phyloP scores from a whole-genome alignment of 1,284 basidiomycete genomes.

The Meripilus lineatus region DNA sequence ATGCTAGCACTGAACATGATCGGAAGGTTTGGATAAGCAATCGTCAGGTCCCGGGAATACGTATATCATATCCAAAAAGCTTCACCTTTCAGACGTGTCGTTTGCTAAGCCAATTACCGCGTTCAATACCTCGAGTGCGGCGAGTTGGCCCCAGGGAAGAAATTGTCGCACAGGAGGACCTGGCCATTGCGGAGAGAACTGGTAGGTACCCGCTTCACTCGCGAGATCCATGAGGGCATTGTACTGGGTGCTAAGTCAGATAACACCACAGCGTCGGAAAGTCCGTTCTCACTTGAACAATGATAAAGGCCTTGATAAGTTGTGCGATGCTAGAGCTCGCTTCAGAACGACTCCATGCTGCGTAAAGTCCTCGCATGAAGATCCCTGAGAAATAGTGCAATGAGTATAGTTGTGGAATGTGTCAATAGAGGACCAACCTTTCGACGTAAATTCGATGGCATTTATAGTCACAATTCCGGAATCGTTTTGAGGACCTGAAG shows the following conservation, averaged over 20 bases:
- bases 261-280: background rate
- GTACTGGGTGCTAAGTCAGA: background rate
- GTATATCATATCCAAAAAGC: too few species aligned
- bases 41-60: too few species aligned
- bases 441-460: too few species aligned
- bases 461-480: too few species aligned
- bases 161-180: constrained; percentile 6
- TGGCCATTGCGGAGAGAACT: constrained; percentile 6
- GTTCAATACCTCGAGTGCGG: constrained; percentile 8
- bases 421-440: too few species aligned
- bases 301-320: constrained; percentile 5
- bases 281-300: constrained; percentile 3
- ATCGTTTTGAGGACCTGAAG: too few species aligned
- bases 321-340: background rate
- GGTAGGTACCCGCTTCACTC: background rate
- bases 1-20: too few species aligned
- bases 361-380: constrained; percentile 8
- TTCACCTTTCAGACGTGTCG: too few species aligned
- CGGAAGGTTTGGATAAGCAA: too few species aligned
- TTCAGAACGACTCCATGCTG: constrained; percentile 4
- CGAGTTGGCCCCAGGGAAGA: constrained; percentile 8
- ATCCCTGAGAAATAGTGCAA: too few species aligned
- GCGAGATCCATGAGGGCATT: constrained; percentile 8
- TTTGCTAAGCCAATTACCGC: constrained; percentile 6
- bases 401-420: too few species aligned